A percentile compares a stretch with the other conserved stretches of the same genome.
Conservation (phyloP, 2,329 filamentous ascomycete genomes). For the Pezicula rhizophila region DNA sequence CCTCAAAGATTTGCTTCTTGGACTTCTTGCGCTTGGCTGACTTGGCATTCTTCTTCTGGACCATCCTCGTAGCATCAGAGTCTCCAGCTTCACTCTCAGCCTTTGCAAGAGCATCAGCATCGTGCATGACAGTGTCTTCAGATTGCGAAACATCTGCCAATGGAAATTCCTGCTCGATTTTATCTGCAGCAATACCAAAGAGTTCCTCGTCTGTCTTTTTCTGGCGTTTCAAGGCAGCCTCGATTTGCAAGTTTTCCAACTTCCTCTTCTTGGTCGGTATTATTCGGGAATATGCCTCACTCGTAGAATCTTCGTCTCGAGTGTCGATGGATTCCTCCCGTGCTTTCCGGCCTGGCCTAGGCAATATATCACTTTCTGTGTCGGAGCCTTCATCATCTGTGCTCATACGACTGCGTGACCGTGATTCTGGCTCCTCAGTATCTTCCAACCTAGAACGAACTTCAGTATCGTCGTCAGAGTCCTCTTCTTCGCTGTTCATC, state of each 20-base stretch:
- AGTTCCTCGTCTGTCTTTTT: slow-evolving; percentile 77
- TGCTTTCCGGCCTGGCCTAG: slow-evolving; percentile 9
- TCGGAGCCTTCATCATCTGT: slow-evolving; percentile 46
- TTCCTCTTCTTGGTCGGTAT: slow-evolving; percentile 64
- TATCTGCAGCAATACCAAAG: slow-evolving; percentile 57
- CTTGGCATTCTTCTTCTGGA: slow-evolving; percentile 54
- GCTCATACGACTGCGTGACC: slow-evolving; percentile 69
- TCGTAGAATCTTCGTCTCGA: slow-evolving; percentile 60
- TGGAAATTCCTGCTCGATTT: slow-evolving; percentile 44
- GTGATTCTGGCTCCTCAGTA: slow-evolving; percentile 81
- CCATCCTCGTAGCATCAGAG: slow-evolving; percentile 33
- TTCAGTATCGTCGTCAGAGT: slow-evolving; percentile 77
- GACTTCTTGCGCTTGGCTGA: slow-evolving; percentile 60
- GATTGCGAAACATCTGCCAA: slow-evolving; percentile 29
- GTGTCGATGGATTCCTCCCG: slow-evolving; percentile 34
- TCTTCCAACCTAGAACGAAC: slow-evolving; percentile 62
- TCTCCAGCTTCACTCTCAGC: slow-evolving; percentile 43
- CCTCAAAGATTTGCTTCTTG: slow-evolving; percentile 70
- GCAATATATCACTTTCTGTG: slow-evolving; percentile 20
- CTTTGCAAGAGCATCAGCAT: slow-evolving; percentile 43
- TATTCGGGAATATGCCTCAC: slow-evolving; percentile 60
- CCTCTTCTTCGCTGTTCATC: slow-evolving; percentile 68
- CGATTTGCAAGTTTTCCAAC: slow-evolving; percentile 56
- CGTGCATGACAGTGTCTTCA: slow-evolving; percentile 43
- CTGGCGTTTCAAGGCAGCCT: slow-evolving; percentile 68